Percentiles rank a stretch among this genome's conserved stretches.
Conservation (phyloP, 495 filamentous ascomycete species). For the Bathelium albidoporum region DNA sequence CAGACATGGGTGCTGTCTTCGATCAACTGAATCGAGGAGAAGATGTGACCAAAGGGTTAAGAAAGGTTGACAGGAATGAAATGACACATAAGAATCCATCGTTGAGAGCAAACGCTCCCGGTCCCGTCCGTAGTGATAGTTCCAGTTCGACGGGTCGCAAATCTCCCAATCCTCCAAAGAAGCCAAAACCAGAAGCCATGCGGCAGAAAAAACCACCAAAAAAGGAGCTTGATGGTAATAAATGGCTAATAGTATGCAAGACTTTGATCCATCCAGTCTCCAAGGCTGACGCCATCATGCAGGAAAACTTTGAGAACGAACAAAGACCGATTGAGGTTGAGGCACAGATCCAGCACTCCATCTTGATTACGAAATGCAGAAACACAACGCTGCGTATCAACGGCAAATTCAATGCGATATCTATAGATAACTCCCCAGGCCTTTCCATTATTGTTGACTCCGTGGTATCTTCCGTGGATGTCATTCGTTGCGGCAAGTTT, state of each 20-base stretch:
- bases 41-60: conserved; percentile 70
- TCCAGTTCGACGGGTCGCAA: conserved; percentile 39
- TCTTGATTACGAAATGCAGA: conserved; percentile 83
- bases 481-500: conserved; percentile 88
- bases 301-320: conserved; percentile 89
- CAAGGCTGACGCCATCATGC: conserved; percentile 6
- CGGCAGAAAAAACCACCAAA: conserved; percentile 83
- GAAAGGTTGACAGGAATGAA: conserved; percentile 84
- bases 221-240: conserved; percentile 88
- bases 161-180: conserved; percentile 65
- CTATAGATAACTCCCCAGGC: conserved; percentile 79
- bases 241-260: conserved; percentile 69
- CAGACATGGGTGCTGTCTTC: conserved; percentile 77
- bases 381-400: conserved; percentile 80
- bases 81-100: conserved; percentile 99
- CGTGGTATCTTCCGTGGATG: conserved; percentile 81
- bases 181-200: conserved; percentile 92
- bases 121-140: conserved; percentile 46
- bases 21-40: conserved; percentile 81
- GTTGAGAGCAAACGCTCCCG: conserved; percentile 61
- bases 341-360: conserved; percentile 71
- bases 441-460: conserved; percentile 78
- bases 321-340: conserved; percentile 55
- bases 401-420: conserved; percentile 91
- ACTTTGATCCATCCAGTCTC: background rate